Base-by-base conservation (phyloP, 2,329 filamentous ascomycete genomes). In the Herpomyces periplanetae region DNA sequence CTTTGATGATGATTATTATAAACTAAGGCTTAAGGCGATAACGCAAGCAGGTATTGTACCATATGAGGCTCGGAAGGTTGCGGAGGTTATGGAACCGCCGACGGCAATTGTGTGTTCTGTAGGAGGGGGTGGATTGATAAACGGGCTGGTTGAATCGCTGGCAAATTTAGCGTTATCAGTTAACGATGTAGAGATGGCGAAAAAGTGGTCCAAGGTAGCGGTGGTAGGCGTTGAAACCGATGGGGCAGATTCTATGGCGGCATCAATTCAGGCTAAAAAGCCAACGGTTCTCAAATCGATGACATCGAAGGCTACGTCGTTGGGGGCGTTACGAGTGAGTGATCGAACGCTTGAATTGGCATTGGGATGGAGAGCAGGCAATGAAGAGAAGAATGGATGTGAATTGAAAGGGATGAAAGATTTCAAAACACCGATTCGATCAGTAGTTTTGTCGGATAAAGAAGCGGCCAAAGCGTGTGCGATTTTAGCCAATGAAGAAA, bases 391-490 rank as follows among this genome's bases (percentile, higher is more conserved):
- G 25, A 21, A 38, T 4, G 35, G 39, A 19, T 36, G 35, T 2
- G 35, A 40, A 2, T n/a, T n/a, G n/a, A 38, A 8, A 35, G 28
- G 33, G 23, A 40, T 37, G 25, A 21, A 38, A 4, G 35, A 40
- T 19, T 36, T 35, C 2, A 35, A 40, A 2, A 34, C 49, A 14
- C 42, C 44, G 16, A 49, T 62, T 10, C 44, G 44, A 14, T 57
- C 49, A 25, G 39, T 51, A 2, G 60, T 69, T 0, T 43, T 80
- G 5, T 47, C 45, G 2, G 68, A 84, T 29, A 57, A 55, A 3
- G 65, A 80, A 30, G 73, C 75, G 0, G 68, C 65, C 9, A 51
- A 59, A 38, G 71, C 59, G 2, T 64, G 61, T 20, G 56, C 62
- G 30, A 45, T 53, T 10, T 58, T 88, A 25, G 60, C 66, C 5